Base-by-base conservation (phyloP, 805 yeast genomes). In the Ogataea siamensis region DNA sequence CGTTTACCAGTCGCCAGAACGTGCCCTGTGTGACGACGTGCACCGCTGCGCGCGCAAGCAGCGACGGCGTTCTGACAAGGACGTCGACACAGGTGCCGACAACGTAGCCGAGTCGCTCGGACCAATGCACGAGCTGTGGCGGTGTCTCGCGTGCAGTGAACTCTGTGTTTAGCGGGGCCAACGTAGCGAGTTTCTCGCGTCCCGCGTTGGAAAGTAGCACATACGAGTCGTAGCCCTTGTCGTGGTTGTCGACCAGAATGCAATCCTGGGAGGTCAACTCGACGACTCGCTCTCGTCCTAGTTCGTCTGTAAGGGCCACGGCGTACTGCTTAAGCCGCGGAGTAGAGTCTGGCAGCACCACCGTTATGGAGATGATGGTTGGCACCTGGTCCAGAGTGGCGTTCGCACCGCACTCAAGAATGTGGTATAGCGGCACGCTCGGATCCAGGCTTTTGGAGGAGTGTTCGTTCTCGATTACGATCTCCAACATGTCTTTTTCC, bases 191-290 rank as follows among this genome's bases (percentile, higher is more conserved):
- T 20, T 58, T 60, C 2, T 63, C 54, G 9, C 52, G 42, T 0
- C 67, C 76, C 2, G 66, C 43, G n/a, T 62, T 59, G 38, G 59
- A 68, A 4, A 71, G 28, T 28, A 70, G 49, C 2, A 70, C 26
- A 36, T 70, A 71, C 5, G 74, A 72, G 10, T 51, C 55, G 40
- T 39, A 42, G 10, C 46, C 51, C 4, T 36, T 33, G 9, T 54
- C 46, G 25, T 62, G 59, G 18, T 38, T 38, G 15, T 69, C 74
- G 10, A 57, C 55, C 5, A 70, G 42, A 9, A 70, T 67, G 46
- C 74, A 68, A 32, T 71, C 73, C 16, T 69, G 67, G 0, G 68
- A 53, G 30, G 59, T 59, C 36, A 70, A 54, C 2, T 40, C 39
- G 9, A 52, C 61, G 12, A 28, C 26, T 7, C 33, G 39, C 12